These are phyloP conservation scores for Rhizopogon sp. DNA, from an alignment of 768 basidiomycete genomes.

Conservation along the genomic window DNA sequence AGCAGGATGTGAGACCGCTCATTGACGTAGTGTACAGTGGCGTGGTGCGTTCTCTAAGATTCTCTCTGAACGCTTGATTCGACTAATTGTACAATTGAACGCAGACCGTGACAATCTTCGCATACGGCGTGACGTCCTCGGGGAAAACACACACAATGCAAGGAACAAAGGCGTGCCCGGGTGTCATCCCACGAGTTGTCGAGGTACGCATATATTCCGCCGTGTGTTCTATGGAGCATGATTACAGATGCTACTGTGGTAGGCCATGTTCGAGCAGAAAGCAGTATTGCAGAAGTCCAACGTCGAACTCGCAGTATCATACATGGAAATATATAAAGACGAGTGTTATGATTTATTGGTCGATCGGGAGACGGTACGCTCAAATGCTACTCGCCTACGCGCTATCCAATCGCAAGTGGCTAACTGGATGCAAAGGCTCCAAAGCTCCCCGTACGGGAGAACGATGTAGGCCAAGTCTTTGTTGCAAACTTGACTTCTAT, in stretches of 20 bases:
- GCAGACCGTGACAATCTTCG: constrained; percentile 83
- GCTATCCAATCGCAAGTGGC: not conserved
- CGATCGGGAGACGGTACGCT: constrained; percentile 56
- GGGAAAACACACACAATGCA: constrained; percentile 96
- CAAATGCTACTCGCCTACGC: not conserved
- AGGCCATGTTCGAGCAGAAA: constrained; percentile 58
- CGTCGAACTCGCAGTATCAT: constrained; percentile 55
- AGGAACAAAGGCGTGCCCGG: constrained; percentile 66
- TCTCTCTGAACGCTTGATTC: not conserved
- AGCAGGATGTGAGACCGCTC: constrained; percentile 69
- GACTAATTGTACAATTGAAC: not conserved
- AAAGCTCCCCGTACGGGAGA: constrained; percentile 54
- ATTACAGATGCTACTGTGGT: not conserved
- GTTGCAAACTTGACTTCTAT: constrained; percentile 45
- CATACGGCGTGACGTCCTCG: constrained; percentile 87
- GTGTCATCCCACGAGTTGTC: constrained; percentile 83
- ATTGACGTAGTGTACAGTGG: constrained; percentile 76
- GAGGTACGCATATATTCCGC: constrained; percentile 37
- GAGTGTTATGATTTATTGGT: constrained; percentile 87
- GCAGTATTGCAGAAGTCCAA: constrained; percentile 32
- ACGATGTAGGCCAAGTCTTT: constrained; percentile 46
- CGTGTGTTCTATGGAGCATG: not conserved
- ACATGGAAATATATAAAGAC: constrained; percentile 91
- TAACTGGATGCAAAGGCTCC: constrained; percentile 30
- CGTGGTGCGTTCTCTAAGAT: constrained; percentile 43